Evolutionary conservation across 306 rosid species (phyloP), one percentile per base, ranked within the genome.

Genomic region (Abrus pulchellus): DNA sequence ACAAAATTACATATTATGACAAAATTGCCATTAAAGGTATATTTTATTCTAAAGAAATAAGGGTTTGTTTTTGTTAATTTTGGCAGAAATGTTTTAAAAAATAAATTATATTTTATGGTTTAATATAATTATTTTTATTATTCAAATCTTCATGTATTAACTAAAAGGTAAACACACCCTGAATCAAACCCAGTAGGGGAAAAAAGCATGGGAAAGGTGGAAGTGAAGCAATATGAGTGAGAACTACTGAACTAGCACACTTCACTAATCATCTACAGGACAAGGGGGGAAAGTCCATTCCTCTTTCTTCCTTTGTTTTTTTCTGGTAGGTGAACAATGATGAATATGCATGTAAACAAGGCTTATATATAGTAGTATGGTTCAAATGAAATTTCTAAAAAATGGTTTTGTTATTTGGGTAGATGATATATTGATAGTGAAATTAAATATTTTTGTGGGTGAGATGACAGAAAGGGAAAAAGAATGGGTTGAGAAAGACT

Each of bases 381-480:
- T 14, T 34, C 54, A 45, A 28, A 9, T 63, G 41, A 20, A 2
- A 13, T 30, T 53, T 50, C 7, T 57, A 33, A 59, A 32, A 2
- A 6, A 30, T 32, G 34, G 72, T 9, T 63, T 20, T 52, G 0
- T 5, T 10, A 80, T 44, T 56, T 43, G 68, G 38, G 32, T 0
- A 29, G n/a, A 30, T 44, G 57, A 48, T 0, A 4, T 32, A 27
- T 28, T 36, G 7, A 57, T 44, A 10, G 47, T 13, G 65, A 72
- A 62, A 72, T 72, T 40, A 27, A 9, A 7, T 33, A 0, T 28
- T 34, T 32, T 52, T 52, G 13, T 14, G 61, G 57, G 50, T 56
- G 74, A 71, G 20, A 62, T 6, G 69, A 43, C 53, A 54, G 41
- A 81, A 81, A 53, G 27, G 69, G 61, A 32, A 74, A 44, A 6